Conservation (phyloP, 495 filamentous ascomycete species). For the Penicillium paradoxum region DNA sequence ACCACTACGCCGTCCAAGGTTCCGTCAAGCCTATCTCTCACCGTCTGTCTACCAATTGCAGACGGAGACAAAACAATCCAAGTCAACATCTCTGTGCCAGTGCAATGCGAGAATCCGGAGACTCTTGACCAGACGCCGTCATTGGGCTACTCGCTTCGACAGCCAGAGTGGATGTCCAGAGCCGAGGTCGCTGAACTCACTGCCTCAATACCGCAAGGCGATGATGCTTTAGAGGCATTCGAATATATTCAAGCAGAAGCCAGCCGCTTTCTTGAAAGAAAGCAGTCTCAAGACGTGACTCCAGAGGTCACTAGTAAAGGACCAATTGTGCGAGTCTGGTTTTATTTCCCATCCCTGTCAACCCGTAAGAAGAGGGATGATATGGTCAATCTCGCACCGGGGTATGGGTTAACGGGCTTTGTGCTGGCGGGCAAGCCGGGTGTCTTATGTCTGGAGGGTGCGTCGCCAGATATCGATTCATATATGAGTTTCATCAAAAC, state of each 20-base stretch:
- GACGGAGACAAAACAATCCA: constrained; percentile 27
- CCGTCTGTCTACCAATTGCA: constrained; percentile 24
- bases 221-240: constrained; percentile 31
- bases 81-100: constrained; percentile 33
- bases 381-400: constrained; percentile 34
- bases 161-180: constrained; percentile 41
- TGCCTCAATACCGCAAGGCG: constrained; percentile 22
- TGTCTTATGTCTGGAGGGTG: constrained; percentile 37
- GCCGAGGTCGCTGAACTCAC: constrained; percentile 30
- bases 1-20: constrained; percentile 10
- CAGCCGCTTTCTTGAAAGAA: constrained; percentile 22
- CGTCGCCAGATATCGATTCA: constrained; percentile 29
- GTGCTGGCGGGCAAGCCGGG: constrained; percentile 40
- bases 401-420: constrained; percentile 34
- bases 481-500: constrained; percentile 44
- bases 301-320: neutral
- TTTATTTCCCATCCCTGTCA: constrained; percentile 40
- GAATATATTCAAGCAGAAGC: constrained; percentile 30
- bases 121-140: constrained; percentile 24
- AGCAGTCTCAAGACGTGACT: constrained; percentile 6
- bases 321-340: constrained; percentile 36
- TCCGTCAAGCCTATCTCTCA: constrained; percentile 23
- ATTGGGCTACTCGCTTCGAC: constrained; percentile 30
- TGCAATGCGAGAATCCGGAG: constrained; percentile 19
- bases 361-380: constrained; percentile 36